Percentiles rank a stretch among this genome's conserved stretches.
Conservation (phyloP, 108 stramenopile species). For the Ochromonas danica region DNA sequence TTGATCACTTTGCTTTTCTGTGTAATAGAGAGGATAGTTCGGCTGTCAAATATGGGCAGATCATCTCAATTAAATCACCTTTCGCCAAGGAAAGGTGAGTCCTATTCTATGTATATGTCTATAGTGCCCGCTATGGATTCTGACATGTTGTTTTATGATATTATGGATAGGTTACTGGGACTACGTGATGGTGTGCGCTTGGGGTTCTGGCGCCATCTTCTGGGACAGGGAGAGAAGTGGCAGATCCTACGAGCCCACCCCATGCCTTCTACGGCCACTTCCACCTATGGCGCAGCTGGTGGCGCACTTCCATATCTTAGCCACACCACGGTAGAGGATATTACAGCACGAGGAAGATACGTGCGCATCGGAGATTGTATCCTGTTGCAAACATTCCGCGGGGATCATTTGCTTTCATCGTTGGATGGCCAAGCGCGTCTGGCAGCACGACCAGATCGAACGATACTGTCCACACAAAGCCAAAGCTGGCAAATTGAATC, state of each 20-base stretch:
- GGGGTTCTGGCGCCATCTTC: conserved; percentile 26
- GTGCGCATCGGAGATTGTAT: conserved; percentile 19
- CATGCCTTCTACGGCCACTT: too few species aligned
- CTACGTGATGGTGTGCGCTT: neutral
- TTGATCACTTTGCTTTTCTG: neutral
- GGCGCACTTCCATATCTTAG: neutral
- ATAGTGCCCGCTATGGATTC: neutral
- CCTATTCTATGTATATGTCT: neutral
- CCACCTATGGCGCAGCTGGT: neutral
- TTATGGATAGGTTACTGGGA: conserved; percentile 23
- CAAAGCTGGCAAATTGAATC: neutral
- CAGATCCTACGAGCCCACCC: neutral
- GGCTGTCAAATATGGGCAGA: neutral
- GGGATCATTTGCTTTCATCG: neutral
- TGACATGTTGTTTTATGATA: neutral
- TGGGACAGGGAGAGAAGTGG: conserved; percentile 30
- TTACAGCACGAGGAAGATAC: neutral
- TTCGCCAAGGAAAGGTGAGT: conserved; percentile 24
- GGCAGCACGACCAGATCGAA: neutral
- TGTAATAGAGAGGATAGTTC: neutral
- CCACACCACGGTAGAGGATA: neutral
- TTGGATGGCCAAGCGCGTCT: neutral
- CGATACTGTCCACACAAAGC: neutral
- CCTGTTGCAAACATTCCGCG: neutral
- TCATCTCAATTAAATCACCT: conserved; percentile 14